Base-by-base conservation (phyloP, 495 filamentous ascomycete genomes). In the Penicillium parvum region DNA sequence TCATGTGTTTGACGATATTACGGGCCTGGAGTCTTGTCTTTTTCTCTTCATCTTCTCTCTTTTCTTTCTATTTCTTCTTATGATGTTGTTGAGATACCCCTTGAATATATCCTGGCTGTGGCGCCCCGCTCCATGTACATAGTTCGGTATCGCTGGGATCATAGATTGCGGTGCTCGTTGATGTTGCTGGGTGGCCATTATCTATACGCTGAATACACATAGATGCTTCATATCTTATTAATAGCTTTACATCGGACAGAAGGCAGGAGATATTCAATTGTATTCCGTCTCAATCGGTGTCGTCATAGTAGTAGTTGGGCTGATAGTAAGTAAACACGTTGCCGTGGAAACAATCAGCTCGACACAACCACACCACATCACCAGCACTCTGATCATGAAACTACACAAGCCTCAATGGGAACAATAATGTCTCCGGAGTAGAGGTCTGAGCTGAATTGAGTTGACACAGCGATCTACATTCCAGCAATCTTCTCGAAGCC, bases 91-190 rank as follows among this genome's bases (percentile, higher is more conserved):
- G 48, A 61, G 52, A 56, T 60, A 56, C 65, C 65, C 65, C 55
- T 53, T 63, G 58, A 60, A 68, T 62, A 69, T 58, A 64, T 58
- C 59, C 54, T 60, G 48, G 49, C 57, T 51, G 45, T 62, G 52
- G 59, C 58, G 52, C 53, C 47, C 55, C 53, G 43, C 50, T 52
- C 51, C 52, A 53, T 68, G 63, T 71, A 71, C 58, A 71, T 71
- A 71, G 54, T 58, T 53, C 42, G 44, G 56, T 53, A 51, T 58
- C 47, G 36, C 50, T 50, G 45, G 47, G 54, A 49, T 30, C 39
- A 65, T 62, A 66, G 60, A 64, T 48, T 41, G 40, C 23, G 47
- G 45, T 52, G 37, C 45, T 52, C 38, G 45, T 48, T 40, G 26
- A 43, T 44, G 29, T 41, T 35, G 20, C 32, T 29, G 37, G 32